phyloP scores from a whole-genome alignment of 2,329 filamentous ascomycete species.

The Pseudocercospora fuligena region DNA sequence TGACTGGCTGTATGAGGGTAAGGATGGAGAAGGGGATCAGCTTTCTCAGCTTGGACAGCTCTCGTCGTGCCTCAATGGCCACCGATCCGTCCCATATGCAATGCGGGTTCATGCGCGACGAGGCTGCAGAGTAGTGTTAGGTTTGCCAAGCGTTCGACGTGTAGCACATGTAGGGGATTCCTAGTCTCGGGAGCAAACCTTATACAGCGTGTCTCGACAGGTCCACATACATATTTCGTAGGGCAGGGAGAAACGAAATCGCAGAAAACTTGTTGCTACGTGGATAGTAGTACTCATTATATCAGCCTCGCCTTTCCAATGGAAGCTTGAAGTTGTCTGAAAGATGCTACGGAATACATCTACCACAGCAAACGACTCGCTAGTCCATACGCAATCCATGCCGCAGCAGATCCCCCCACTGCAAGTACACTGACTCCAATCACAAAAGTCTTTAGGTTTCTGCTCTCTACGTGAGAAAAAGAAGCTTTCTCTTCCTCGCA shows the following conservation, averaged over 20 bases:
- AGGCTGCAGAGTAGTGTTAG: background rate
- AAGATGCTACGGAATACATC: slow-evolving; percentile 1
- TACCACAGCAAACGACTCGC: slow-evolving; percentile 29
- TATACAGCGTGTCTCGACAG: background rate
- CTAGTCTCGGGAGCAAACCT: background rate
- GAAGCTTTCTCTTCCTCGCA: slow-evolving; percentile 46
- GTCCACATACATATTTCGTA: background rate
- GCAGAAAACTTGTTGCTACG: background rate
- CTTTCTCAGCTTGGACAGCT: background rate
- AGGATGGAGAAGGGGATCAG: background rate
- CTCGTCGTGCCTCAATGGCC: slow-evolving; percentile 5
- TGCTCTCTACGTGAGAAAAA: slow-evolving; percentile 50
- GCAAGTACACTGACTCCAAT: slow-evolving; percentile 40
- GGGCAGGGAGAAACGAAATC: background rate
- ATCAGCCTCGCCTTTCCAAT: background rate
- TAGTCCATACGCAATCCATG: slow-evolving; percentile 28
- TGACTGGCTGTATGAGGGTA: background rate
- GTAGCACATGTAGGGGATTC: background rate
- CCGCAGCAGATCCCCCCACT: slow-evolving; percentile 29
- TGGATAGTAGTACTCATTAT: background rate
- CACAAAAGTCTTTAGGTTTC: slow-evolving; percentile 54
- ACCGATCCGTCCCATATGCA: slow-evolving; percentile 3
- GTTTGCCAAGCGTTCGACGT: background rate
- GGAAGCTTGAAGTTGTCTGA: background rate
- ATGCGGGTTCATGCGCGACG: background rate